Base-by-base conservation (phyloP, 768 basidiomycete genomes). In the Boletus edulis region DNA sequence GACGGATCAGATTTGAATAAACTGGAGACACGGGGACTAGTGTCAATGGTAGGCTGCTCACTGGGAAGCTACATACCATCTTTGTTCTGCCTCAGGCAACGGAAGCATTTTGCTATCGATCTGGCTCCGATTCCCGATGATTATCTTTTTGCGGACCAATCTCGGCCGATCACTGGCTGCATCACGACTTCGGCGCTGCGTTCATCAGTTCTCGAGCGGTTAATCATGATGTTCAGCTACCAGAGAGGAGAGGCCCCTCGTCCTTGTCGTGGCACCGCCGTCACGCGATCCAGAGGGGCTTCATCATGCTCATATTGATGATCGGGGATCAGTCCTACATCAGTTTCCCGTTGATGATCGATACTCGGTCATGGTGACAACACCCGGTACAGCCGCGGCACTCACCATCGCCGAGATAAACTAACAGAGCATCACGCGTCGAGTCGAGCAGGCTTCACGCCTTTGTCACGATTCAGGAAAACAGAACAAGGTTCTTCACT, bases 101-200 rank as follows among this genome's bases (percentile, higher is more conserved):
- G 34, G 55, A 44, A 17, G 37, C 13, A 42, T 29, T 39, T 8
- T 34, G 18, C 27, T 11, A n/a, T n/a, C 31, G 9, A 46, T 13
- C 5, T 17, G 29, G 32, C 43, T 48, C 46, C 42, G 37, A 32
- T 29, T 18, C 42, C 40, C 15, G 53, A 51, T 22, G 5, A 17
- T 9, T 45, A 35, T 39, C 27, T 49, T 46, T 64, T 57, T 42
- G 55, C 53, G 42, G 37, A 46, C 50, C 18, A 34, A 35, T 45
- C 39, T 52, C 27, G 35, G 37, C 24, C 43, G 39, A 11, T 38
- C 15, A 40, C 48, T 22, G 22, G 14, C 27, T 11, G 35, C 29
- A 35, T 48, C 41, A 41, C 27, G 27, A 29, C 9, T 27, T 27
- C 8, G 27, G 27, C 27, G 27, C 1, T 27, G 27, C 27, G 27